Base-by-base conservation (phyloP, 352 stramenopile species). In the Phytophthora parvispora region DNA sequence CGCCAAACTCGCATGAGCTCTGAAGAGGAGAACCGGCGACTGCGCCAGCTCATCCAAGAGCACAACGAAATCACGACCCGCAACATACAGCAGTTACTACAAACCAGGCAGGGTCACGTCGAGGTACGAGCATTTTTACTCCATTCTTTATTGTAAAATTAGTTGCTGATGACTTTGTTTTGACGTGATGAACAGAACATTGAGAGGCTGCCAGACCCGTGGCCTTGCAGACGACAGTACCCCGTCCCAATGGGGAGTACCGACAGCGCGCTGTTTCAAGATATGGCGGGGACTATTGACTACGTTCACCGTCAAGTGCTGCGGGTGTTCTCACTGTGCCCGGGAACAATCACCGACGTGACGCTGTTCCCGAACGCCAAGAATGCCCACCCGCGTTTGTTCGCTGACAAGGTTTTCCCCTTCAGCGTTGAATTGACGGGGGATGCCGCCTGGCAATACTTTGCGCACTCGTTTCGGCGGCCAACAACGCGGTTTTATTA, bases 401-500 rank as follows among this genome's bases (percentile, higher is more conserved):
- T 79, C 20, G 73, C 72, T 5, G 77, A 79, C 53, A 80, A 79
- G 43, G 54, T 75, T 16, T 53, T 84, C 25, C 76, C 76, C 2
- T 81, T 77, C 52, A 72, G 67, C 10, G 47, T 84, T 1, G 48
- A 72, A 25, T 40, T 71, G 31, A 80, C 69, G 4, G 70, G 64
- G 0, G 51, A 59, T 22, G 76, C 73, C 0, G 76, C 63, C 25
- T 84, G 76, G 76, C 69, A 75, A 25, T 67, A 77, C 24, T 75
- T 84, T 10, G 63, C 60, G 4, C 69, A 71, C 60, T 68, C 57
- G 1, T 71, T 75, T 22, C 45, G 76, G 13, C 61, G 62, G 18
- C 63, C 63, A 48, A 70, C 70, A 18, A 78, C 57, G 40, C 75
- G 75, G 20, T 73, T 60, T 10, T 83, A 80, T 49, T 72, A 73